phyloP scores from a whole-genome alignment of 352 stramenopile species.

The Pythium plurisporium region DNA sequence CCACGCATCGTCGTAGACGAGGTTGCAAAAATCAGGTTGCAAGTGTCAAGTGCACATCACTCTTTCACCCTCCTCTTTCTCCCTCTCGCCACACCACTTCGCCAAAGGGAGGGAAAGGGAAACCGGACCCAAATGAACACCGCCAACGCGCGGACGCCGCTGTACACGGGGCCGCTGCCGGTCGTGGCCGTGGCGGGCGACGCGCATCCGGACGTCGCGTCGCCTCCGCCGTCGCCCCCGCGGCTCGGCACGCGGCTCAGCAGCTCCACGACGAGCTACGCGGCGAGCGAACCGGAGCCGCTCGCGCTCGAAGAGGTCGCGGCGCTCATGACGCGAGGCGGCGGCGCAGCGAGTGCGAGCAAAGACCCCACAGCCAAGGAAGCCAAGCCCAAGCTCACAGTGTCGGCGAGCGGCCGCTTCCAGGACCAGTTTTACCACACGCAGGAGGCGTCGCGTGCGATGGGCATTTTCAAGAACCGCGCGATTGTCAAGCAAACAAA shows the following conservation, averaged over 20 bases:
- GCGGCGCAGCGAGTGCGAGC: neutral
- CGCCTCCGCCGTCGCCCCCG: slow-evolving; percentile 16
- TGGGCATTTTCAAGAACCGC: slow-evolving; percentile 77
- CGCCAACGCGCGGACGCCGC: neutral
- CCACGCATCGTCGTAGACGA: neutral
- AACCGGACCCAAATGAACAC: neutral
- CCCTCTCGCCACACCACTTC: neutral
- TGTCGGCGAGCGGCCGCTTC: slow-evolving; percentile 79
- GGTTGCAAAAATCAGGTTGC: slow-evolving; percentile 13
- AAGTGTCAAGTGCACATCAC: neutral
- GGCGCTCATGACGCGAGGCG: slow-evolving; percentile 17
- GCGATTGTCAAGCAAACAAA: slow-evolving; percentile 50
- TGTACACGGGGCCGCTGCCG: neutral
- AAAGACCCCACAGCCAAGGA: slow-evolving; percentile 6
- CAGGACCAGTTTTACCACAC: slow-evolving; percentile 87
- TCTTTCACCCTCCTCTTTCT: neutral
- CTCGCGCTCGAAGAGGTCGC: slow-evolving; percentile 23
- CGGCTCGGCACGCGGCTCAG: neutral
- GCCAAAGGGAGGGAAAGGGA: neutral
- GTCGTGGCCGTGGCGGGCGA: neutral
- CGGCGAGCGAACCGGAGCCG: slow-evolving; percentile 2
- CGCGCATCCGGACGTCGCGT: neutral
- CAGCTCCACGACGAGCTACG: neutral
- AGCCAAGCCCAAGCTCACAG: slow-evolving; percentile 58
- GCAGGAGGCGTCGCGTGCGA: slow-evolving; percentile 69